A percentile compares a stretch with the other conserved stretches of the same genome.
phyloP scores from a whole-genome alignment of 2,329 filamentous ascomycete species.

The Apiospora aurea region DNA sequence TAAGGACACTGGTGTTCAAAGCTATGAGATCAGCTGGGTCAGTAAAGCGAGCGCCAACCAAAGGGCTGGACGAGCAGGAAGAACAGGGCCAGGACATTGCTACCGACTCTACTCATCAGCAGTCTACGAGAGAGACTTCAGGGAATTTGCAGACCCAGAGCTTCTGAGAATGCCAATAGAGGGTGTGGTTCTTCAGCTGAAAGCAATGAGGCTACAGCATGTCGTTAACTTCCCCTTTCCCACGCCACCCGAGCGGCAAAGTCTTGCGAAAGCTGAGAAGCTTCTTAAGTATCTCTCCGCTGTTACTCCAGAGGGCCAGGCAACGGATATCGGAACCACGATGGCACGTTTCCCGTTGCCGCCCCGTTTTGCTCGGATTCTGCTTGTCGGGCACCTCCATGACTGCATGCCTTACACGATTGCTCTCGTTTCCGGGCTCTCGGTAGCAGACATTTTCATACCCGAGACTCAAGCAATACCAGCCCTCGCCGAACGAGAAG shows the following conservation, averaged over 20 bases:
- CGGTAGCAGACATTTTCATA: constrained; percentile 87
- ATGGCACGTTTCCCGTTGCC: constrained; percentile 91
- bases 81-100: constrained; percentile 95
- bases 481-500: constrained; percentile 52
- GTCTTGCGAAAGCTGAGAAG: constrained; percentile 83
- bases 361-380: constrained; percentile 88
- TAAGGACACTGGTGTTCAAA: constrained; percentile 88
- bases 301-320: constrained; percentile 72
- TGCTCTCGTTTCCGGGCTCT: constrained; percentile 85
- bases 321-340: constrained; percentile 80
- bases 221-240: constrained; percentile 97
- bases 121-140: constrained; percentile 89
- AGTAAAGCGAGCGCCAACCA: constrained; percentile 96
- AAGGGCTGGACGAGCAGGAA: constrained; percentile 89
- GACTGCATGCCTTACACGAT: constrained; percentile 86
- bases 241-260: constrained; percentile 80
- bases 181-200: constrained; percentile 89
- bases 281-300: constrained; percentile 87
- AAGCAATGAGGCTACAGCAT: constrained; percentile 90
- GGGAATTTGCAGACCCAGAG: constrained; percentile 86
- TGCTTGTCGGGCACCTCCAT: constrained; percentile 86
- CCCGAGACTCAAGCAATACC: constrained; percentile 80
- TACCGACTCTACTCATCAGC: constrained; percentile 95
- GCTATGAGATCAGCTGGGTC: constrained; percentile 94
- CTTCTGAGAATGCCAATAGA: constrained; percentile 92